Evolutionary conservation across 1,284 basidiomycete genomes (phyloP), one percentile per base, ranked within the genome.

Genomic region (Phlebopus sp.): DNA sequence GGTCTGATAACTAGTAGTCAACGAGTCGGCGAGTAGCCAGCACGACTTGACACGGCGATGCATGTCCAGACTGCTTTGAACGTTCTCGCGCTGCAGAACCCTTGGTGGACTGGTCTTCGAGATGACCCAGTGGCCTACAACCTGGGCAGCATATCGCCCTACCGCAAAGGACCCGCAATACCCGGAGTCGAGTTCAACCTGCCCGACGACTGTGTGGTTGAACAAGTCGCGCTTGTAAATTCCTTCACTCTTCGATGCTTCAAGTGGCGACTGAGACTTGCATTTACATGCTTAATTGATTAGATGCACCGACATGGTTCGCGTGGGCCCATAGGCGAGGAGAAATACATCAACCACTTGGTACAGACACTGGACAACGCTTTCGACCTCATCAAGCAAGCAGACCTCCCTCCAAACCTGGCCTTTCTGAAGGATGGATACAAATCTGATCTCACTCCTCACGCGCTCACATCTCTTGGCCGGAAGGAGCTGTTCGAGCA

Each of bases 231-330:
- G 60, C 57, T 70, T 54, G 67, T 71, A 51, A 43, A 67, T 39
- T 23, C 37, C 17, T 38, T 14, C 37, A 23, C 11, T n/a, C 4
- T 13, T 14, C 13, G 19, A 10, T 23, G 19, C 7, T 19, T 21
- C n/a, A n/a, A n/a, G n/a, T n/a, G 13, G 19, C 1, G n/a, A 25
- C 37, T 29, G 15, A 5, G 11, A 8, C 29, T 17, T 39, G 14
- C 14, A 14, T 23, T 23, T 23, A 14, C 9, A 42, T 34, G 13
- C 6, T 35, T 5, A 18, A 30, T 17, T 15, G 21, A 41, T 18
- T 49, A 69, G 69, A 68, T 71, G 64, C 64, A 64, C 46, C 57
- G 72, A 18, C 72, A 75, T 50, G 72, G 72, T 15, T 67, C 68
- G 37, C 65, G 72, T n/a, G 66, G 57, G 42, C 68, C 68, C 14